Evolutionary conservation across 148 eudicot genomes (phyloP).

Genomic region (Mesembryanthemum crystallinum): DNA sequence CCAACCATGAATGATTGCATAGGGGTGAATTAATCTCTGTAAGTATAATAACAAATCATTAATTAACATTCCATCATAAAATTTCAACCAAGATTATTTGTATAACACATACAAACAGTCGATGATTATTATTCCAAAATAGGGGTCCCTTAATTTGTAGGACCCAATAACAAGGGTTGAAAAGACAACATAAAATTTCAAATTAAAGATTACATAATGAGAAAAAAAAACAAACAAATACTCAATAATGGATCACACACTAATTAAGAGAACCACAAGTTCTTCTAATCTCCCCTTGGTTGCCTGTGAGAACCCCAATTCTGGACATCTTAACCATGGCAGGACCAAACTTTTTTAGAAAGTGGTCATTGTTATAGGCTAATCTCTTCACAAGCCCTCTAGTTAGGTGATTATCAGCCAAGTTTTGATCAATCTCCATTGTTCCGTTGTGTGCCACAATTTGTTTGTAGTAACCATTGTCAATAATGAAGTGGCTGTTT

Average conservation of each 20-base stretch:
- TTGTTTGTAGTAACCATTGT: conserved; percentile 51
- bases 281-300: conserved; percentile 49
- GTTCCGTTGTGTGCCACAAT: conserved; percentile 33
- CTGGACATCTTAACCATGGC: conserved; percentile 66
- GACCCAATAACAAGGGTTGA: background rate
- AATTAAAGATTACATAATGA: background rate
- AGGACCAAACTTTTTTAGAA: conserved; percentile 44
- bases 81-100: too few species aligned
- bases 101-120: background rate
- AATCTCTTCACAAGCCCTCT: conserved; percentile 28
- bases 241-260: too few species aligned
- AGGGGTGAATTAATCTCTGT: too few species aligned
- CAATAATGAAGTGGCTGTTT: conserved; percentile 40
- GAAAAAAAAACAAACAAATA: background rate
- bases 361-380: conserved; percentile 36
- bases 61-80: too few species aligned
- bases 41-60: too few species aligned
- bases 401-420: conserved; percentile 41
- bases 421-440: conserved; percentile 50
- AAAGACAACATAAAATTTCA: background rate
- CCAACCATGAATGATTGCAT: too few species aligned
- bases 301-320: conserved; percentile 44
- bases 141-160: conserved; percentile 2
- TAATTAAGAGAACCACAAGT: conserved; percentile 39
- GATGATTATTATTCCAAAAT: background rate